phyloP scores from a whole-genome alignment of 1,284 basidiomycete genomes.

The Ustilago lituana region DNA sequence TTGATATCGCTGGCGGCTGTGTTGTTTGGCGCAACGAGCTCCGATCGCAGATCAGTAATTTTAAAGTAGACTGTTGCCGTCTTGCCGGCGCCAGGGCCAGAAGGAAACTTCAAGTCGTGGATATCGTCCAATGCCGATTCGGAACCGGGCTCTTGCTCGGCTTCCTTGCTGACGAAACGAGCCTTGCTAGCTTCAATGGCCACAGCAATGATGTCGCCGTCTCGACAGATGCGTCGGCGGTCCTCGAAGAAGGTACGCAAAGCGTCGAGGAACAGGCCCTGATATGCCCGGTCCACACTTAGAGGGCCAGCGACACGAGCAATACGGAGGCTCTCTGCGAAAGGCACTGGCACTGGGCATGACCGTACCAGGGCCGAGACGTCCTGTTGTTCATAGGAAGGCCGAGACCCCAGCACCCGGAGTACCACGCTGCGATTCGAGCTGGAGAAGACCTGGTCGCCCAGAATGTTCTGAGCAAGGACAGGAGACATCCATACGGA shows the following conservation, averaged over 20 bases:
- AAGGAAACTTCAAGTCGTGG: slow-evolving; percentile 38
- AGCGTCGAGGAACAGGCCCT: slow-evolving; percentile 76
- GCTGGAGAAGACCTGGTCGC: slow-evolving; percentile 25
- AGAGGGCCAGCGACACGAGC: slow-evolving; percentile 84
- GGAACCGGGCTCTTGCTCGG: slow-evolving; percentile 38
- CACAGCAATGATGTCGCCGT: slow-evolving; percentile 83
- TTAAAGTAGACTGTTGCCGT: slow-evolving; percentile 77
- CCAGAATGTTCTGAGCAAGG: slow-evolving; percentile 55
- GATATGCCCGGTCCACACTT: slow-evolving; percentile 78
- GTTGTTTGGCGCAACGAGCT: slow-evolving; percentile 69
- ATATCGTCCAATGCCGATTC: slow-evolving; percentile 67
- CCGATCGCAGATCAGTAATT: slow-evolving; percentile 80
- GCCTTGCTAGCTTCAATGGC: slow-evolving; percentile 72
- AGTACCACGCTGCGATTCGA: slow-evolving; percentile 15
- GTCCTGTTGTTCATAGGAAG: slow-evolving; percentile 15
- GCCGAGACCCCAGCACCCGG: slow-evolving; percentile 33
- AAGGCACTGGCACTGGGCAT: slow-evolving; percentile 57
- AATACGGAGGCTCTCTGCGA: slow-evolving; percentile 73
- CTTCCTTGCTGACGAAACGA: slow-evolving; percentile 50
- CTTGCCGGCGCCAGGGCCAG: slow-evolving; percentile 16
- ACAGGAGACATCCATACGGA: slow-evolving; percentile 49
- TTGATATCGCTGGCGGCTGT: slow-evolving; percentile 46
- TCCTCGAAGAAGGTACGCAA: slow-evolving; percentile 77
- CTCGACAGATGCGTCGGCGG: slow-evolving; percentile 75
- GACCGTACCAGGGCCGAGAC: slow-evolving; percentile 44